Base-by-base conservation (phyloP, 75 land plant genomes). In the Picea sitchensis region DNA sequence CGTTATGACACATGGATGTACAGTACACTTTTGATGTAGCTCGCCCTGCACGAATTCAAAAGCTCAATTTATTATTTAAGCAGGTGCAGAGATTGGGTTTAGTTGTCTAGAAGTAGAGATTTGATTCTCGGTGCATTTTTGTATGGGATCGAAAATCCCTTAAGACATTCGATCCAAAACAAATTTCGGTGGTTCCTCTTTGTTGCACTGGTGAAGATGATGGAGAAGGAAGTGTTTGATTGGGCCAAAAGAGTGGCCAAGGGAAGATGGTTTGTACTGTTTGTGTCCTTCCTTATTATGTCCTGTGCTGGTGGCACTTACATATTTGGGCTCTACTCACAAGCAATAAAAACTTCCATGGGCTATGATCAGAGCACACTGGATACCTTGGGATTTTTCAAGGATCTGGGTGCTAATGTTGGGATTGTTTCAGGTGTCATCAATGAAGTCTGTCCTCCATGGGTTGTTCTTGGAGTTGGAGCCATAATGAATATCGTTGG, bases 261-360 rank as follows among this genome's bases (percentile, higher is more conserved):
- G 26, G 81, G 83, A 67, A 75, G 89, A 75, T 91, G 93, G 93
- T 87, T 91, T 81, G 84, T 87, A 79, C 82, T 84, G 77, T 89
- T 81, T 47, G 91, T 80, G 3, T 73, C 83, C 14, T 75, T 80
- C 36, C 88, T 86, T 34, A 83, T 91, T 78, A 89, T 91, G 91
- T 74, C 82, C 14, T 80, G 75, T 32, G 75, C 81, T 3, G 93
- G 91, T 5, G 60, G 89, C 8, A 75, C 87, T 21, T 91, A 89
- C 80, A 65, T 84, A 56, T 91, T 89, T 77, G 91, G 87, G 23
- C 51, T 89, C 13, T 91, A 91, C 14, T 83, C 93, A 3, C 81
- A 86, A 34, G 79, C 79, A 71, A 81, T 90, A 81, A 94, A 94
- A 74, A 54, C 84, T 9, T 82, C 79, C 18, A 77, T 94, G 12